These are phyloP conservation scores for Suillus cothurnatus DNA, from an alignment of 768 basidiomycete species.

Conservation along the genomic window DNA sequence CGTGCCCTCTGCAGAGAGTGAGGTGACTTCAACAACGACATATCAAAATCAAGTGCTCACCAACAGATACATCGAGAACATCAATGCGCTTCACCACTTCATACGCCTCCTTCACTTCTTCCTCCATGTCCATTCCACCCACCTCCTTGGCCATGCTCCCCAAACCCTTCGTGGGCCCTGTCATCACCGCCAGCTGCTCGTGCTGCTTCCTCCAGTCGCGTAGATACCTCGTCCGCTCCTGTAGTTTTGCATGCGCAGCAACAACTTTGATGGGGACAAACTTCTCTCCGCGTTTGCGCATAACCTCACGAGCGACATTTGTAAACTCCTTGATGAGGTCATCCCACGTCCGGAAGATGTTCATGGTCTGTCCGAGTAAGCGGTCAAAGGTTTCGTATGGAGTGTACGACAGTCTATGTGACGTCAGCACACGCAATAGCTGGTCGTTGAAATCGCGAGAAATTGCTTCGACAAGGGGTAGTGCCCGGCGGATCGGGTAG, in stretches of 20 bases:
- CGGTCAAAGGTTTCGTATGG: constrained; percentile 95
- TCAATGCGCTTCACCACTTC: constrained; percentile 97
- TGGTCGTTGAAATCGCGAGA: constrained; percentile 98
- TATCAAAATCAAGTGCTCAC: constrained; percentile 44
- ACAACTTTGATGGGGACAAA: constrained; percentile 97
- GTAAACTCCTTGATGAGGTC: constrained; percentile 91
- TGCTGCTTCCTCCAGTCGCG: constrained; percentile 96
- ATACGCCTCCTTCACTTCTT: constrained; percentile 94
- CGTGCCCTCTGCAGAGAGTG: constrained; percentile 73
- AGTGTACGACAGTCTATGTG: constrained; percentile 89
- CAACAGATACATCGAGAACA: constrained; percentile 90
- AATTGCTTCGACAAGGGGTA: constrained; percentile 97
- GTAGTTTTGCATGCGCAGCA: constrained; percentile 88
- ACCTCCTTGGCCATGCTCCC: constrained; percentile 73
- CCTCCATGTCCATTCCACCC: constrained; percentile 96
- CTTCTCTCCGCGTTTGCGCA: constrained; percentile 83
- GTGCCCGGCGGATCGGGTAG: constrained; percentile 93
- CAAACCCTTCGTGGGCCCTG: constrained; percentile 88
- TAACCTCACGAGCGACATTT: constrained; percentile 90
- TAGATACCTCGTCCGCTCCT: constrained; percentile 85
- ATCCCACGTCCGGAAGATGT: constrained; percentile 87
- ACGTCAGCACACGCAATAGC: constrained; percentile 86
- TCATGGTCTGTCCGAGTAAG: constrained; percentile 70
- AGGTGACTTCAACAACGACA: not conserved
- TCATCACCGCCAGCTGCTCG: constrained; percentile 97